A percentile compares a stretch with the other conserved stretches of the same genome.
Evolutionary conservation across 2,329 filamentous ascomycete species (phyloP).

Genomic region (Paraphaeosphaeria minitans): DNA sequence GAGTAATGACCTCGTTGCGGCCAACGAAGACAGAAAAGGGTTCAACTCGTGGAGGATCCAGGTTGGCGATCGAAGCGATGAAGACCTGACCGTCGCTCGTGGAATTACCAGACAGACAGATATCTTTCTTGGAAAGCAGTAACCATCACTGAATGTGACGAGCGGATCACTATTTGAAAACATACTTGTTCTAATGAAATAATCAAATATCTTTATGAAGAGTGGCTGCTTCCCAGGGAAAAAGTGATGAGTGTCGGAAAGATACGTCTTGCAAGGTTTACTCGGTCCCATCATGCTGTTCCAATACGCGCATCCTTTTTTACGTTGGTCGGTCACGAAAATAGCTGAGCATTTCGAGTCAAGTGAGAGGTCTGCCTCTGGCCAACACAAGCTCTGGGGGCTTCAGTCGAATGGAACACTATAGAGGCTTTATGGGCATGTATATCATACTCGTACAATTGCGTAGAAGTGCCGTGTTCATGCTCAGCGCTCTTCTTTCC

Average conservation of each 20-base stretch:
- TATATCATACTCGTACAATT: too few relatives aligned
- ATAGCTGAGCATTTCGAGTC: too few relatives aligned
- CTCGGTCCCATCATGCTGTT: background rate
- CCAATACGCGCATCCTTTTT: background rate
- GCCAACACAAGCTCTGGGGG: too few relatives aligned
- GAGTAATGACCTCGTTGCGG: constrained; percentile 31
- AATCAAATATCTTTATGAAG: background rate
- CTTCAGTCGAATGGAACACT: too few relatives aligned
- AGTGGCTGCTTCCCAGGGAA: background rate
- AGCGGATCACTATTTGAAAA: background rate
- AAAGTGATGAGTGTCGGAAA: background rate
- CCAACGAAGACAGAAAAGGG: constrained; percentile 23
- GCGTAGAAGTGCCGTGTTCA: background rate
- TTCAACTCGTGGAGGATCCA: constrained; percentile 39
- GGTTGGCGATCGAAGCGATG: constrained; percentile 32
- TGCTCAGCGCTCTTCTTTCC: background rate
- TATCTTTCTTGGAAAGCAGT: constrained; percentile 26
- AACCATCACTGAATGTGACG: background rate
- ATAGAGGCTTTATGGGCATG: too few relatives aligned
- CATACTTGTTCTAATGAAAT: background rate
- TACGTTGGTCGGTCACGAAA: too few relatives aligned
- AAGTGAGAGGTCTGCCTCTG: too few relatives aligned
- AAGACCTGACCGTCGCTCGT: constrained; percentile 23
- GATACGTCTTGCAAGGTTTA: background rate
- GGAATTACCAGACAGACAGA: constrained; percentile 37